These are phyloP conservation scores for Mortierella claussenii DNA, from an alignment of 192 early-diverging fungal genomes.

Conservation along the genomic window DNA sequence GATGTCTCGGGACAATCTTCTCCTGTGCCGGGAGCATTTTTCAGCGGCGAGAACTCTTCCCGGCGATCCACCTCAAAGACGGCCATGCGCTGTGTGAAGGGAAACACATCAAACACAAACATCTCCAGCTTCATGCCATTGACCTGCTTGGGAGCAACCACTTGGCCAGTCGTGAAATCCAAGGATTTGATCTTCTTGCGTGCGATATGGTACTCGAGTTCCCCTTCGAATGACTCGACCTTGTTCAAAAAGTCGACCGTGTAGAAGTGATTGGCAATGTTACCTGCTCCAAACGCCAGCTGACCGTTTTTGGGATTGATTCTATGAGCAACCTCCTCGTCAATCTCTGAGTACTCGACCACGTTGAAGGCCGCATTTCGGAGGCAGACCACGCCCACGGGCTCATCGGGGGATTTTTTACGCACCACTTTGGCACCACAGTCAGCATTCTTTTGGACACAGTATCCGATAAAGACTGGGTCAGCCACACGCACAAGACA, in stretches of 20 bases:
- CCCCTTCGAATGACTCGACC: constrained; percentile 83
- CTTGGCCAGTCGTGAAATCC: constrained; percentile 79
- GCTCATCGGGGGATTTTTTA: constrained; percentile 86
- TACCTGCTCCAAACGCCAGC: constrained; percentile 90
- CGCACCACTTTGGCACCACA: constrained; percentile 97
- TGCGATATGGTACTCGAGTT: constrained; percentile 96
- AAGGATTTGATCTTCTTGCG: constrained; percentile 97
- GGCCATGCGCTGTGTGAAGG: constrained; percentile 87
- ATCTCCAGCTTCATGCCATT: constrained; percentile 99
- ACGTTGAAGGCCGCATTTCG: constrained; percentile 86
- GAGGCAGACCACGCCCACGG: constrained; percentile 95
- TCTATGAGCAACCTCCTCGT: constrained; percentile 73
- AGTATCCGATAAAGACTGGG: constrained; percentile 96
- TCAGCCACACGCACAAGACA: constrained; percentile 96
- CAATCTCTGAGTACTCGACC: constrained; percentile 98
- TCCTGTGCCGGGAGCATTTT: constrained; percentile 94
- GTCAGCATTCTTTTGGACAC: constrained; percentile 86
- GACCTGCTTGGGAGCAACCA: constrained; percentile 75
- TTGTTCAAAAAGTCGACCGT: constrained; percentile 89
- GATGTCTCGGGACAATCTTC: constrained; percentile 94
- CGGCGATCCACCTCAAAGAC: constrained; percentile 92
- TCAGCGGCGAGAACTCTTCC: constrained; percentile 98
- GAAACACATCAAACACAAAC: constrained; percentile 99
- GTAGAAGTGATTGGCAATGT: constrained; percentile 99
- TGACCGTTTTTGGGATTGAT: constrained; percentile 72